Evolutionary conservation across 257 asterid species (phyloP).

Genomic region (Solanum boliviense): DNA sequence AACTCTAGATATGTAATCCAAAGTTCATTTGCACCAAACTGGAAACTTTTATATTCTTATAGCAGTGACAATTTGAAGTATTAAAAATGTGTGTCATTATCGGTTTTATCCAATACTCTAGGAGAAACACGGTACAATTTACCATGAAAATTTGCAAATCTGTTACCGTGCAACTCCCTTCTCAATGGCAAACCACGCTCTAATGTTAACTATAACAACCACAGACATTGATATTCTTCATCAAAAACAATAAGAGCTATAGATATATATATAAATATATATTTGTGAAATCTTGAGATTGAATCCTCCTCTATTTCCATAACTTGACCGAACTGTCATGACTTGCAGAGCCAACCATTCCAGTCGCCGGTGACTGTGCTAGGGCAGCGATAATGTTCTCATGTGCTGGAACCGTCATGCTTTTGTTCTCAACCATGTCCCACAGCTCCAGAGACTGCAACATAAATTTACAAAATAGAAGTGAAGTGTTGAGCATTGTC

Average conservation of each 20-base stretch:
- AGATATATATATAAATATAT: background rate
- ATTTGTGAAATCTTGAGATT: background rate
- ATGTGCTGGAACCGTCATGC: conserved; percentile 79
- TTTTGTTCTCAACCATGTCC: conserved; percentile 85
- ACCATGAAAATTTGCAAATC: background rate
- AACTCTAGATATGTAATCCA: background rate
- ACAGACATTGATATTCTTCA: background rate
- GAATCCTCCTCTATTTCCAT: conserved; percentile 50
- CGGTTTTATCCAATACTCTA: background rate
- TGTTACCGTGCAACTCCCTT: background rate
- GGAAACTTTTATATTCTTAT: background rate
- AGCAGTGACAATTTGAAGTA: background rate
- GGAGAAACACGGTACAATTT: background rate
- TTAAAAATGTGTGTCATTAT: background rate
- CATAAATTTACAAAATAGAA: background rate
- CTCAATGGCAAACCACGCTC: background rate
- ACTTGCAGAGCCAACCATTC: conserved; percentile 94
- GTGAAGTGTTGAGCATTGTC: background rate
- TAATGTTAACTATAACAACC: background rate
- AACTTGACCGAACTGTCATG: conserved; percentile 87
- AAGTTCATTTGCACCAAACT: background rate
- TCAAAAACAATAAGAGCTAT: background rate
- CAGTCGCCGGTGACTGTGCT: conserved; percentile 76
- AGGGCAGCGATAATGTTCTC: conserved; percentile 68
- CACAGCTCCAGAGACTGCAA: conserved; percentile 83